Percentiles rank a stretch among this genome's conserved stretches.
Conservation (phyloP, 2,329 filamentous ascomycete species). For the Cytospora piceicola region DNA sequence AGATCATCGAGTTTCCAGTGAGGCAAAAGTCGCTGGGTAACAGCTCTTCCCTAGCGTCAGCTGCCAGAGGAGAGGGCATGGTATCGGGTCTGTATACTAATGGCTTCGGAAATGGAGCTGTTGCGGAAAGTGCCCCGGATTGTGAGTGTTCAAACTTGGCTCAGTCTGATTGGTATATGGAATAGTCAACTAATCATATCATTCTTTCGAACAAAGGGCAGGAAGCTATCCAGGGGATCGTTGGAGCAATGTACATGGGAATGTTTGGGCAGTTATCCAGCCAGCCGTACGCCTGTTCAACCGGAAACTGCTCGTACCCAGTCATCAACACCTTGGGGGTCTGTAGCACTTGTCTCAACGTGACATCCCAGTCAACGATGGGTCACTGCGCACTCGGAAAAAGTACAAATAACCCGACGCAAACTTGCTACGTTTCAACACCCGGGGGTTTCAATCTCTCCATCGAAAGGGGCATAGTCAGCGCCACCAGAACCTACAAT, state of each 20-base stretch:
- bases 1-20: conserved; percentile 33
- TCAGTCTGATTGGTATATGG: neutral
- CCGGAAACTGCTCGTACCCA: conserved; percentile 13
- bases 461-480: neutral
- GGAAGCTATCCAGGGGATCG: conserved; percentile 11
- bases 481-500: neutral
- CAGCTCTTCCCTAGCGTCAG: neutral
- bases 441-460: neutral
- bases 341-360: conserved; percentile 9
- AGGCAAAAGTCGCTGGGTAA: neutral
- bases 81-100: neutral
- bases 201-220: conserved; percentile 4
- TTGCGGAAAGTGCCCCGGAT: neutral
- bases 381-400: neutral
- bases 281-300: conserved; percentile 3
- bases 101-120: neutral
- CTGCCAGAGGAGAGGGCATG: neutral
- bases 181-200: neutral
- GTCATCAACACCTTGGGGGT: conserved; percentile 7
- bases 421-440: neutral
- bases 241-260: conserved; percentile 4
- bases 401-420: neutral
- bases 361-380: conserved; percentile 3
- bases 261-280: conserved; percentile 10
- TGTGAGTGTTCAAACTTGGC: neutral